A percentile compares a stretch with the other conserved stretches of the same genome.
Conservation (phyloP, 495 filamentous ascomycete genomes). For the Penicillium atrosanguineum region DNA sequence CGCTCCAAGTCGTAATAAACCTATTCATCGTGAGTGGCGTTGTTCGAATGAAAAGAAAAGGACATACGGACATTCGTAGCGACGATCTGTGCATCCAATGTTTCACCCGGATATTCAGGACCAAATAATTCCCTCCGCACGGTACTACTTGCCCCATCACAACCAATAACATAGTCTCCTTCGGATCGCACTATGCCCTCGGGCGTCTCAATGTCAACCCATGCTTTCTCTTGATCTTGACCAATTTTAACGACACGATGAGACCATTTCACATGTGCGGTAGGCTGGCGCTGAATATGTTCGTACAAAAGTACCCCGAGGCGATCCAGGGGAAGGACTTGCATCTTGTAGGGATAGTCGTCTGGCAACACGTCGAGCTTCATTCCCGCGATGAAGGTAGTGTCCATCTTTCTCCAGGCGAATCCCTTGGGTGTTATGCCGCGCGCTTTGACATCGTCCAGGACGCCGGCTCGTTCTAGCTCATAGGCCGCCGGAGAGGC, state of each 20-base stretch:
- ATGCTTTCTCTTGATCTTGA: conserved; percentile 48
- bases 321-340: conserved; percentile 45
- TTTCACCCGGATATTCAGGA: conserved; percentile 56
- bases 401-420: conserved; percentile 51
- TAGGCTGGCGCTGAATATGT: conserved; percentile 42
- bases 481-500: conserved; percentile 50
- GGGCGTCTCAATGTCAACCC: conserved; percentile 48
- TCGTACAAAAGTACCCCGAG: conserved; percentile 47
- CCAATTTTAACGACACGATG: conserved; percentile 48
- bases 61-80: conserved; percentile 54
- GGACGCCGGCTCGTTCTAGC: conserved; percentile 52
- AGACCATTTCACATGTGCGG: conserved; percentile 44
- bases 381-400: conserved; percentile 33
- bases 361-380: conserved; percentile 28
- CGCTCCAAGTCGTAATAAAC: conserved; percentile 57
- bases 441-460: conserved; percentile 47
- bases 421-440: conserved; percentile 52
- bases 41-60: not conserved
- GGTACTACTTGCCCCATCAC: conserved; percentile 57
- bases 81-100: conserved; percentile 57
- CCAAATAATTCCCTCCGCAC: conserved; percentile 56
- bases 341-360: conserved; percentile 43
- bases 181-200: conserved; percentile 38
- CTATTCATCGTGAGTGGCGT: conserved; percentile 18
- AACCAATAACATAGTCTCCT: conserved; percentile 57